A percentile compares a stretch with the other conserved stretches of the same genome.
phyloP scores from a whole-genome alignment of 192 early-diverging fungal genomes.

The Coemansia sp. region DNA sequence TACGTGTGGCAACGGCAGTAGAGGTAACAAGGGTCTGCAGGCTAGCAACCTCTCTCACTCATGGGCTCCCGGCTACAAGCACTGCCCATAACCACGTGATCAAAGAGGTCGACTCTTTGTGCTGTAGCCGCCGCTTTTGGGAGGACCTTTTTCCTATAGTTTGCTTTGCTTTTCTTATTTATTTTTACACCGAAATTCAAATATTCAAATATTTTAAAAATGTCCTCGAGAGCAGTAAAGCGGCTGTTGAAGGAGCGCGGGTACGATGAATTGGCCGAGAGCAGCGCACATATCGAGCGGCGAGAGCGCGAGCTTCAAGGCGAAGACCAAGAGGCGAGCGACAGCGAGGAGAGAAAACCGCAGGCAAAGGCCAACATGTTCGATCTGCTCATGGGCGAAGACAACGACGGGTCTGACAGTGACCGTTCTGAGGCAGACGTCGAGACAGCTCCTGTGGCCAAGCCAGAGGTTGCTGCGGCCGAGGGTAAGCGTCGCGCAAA shows the following conservation, averaged over 20 bases:
- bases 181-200: background rate
- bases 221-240: conserved; percentile 52
- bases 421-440: background rate
- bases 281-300: conserved; percentile 24
- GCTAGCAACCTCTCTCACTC: too few species aligned
- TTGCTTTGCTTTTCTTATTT: background rate
- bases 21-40: too few species aligned
- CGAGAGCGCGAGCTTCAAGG: background rate
- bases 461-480: background rate
- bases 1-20: too few species aligned
- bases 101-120: background rate
- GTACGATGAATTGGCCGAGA: conserved; percentile 47
- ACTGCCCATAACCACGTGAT: background rate
- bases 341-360: background rate
- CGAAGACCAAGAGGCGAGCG: conserved; percentile 3
- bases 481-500: conserved; percentile 1
- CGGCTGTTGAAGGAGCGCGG: conserved; percentile 43
- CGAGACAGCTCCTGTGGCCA: background rate
- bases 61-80: too few species aligned
- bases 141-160: too few species aligned
- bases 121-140: background rate
- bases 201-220: conserved; percentile 10
- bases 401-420: conserved; percentile 7
- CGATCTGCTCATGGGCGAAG: conserved; percentile 46
- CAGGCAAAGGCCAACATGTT: conserved; percentile 31